phyloP scores from a whole-genome alignment of 2,329 filamentous ascomycete genomes.

The Zymoseptoria tritici region DNA sequence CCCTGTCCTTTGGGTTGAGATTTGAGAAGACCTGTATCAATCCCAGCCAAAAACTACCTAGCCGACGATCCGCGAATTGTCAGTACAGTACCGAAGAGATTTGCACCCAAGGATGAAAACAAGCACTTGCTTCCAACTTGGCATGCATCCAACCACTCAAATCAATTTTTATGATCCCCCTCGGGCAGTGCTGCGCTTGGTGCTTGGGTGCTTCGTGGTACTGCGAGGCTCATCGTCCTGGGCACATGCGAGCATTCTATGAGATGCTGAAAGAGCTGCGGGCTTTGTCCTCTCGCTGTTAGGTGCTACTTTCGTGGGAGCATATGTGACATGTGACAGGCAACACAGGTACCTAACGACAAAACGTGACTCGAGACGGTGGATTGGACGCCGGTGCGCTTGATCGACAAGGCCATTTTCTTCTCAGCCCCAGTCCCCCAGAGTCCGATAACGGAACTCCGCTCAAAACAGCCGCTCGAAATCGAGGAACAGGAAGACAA shows the following conservation, averaged over 20 bases:
- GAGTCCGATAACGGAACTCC: background rate
- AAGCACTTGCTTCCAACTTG: background rate
- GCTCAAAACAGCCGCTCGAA: background rate
- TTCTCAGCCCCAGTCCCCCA: background rate
- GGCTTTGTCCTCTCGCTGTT: too few relatives aligned
- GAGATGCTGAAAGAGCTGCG: too few relatives aligned
- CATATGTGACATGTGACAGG: background rate
- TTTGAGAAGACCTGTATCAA: background rate
- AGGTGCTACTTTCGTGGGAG: background rate
- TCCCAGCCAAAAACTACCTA: background rate
- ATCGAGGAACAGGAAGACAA: background rate
- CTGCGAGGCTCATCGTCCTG: background rate
- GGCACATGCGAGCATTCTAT: too few relatives aligned
- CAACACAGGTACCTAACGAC: background rate
- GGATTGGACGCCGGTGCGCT: background rate
- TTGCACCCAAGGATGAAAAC: background rate
- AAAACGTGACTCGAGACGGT: background rate
- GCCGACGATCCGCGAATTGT: background rate
- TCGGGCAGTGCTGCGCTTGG: background rate
- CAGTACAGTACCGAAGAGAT: background rate
- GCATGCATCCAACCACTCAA: background rate
- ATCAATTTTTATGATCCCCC: background rate
- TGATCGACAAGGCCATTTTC: background rate
- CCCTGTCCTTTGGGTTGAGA: background rate
- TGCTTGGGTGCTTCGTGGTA: background rate